A percentile compares a stretch with the other conserved stretches of the same genome.
These are phyloP conservation scores for Kodamaea suecica DNA, from an alignment of 1,139 yeast genomes.

Conservation along the genomic window DNA sequence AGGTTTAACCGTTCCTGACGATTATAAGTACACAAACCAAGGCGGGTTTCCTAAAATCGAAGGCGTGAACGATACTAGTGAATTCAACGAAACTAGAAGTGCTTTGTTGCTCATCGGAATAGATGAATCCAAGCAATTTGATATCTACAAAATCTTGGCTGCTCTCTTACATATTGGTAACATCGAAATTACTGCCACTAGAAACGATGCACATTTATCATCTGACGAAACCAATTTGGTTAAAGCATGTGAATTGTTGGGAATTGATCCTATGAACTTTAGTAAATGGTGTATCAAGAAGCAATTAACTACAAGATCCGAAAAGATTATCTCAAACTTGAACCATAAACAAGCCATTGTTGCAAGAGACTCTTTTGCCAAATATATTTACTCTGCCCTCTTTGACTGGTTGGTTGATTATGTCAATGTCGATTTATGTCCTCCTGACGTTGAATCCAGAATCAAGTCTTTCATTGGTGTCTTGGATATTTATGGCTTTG, in stretches of 20 bases:
- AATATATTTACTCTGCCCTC: conserved; percentile 85
- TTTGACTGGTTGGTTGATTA: conserved; percentile 93
- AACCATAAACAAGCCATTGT: conserved; percentile 84
- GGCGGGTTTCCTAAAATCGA: conserved; percentile 76
- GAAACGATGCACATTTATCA: conserved; percentile 78
- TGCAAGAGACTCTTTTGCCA: conserved; percentile 94
- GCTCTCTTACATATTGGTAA: conserved; percentile 93
- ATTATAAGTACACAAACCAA: conserved; percentile 82
- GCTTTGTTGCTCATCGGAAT: conserved; percentile 84
- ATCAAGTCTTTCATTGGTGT: conserved; percentile 88
- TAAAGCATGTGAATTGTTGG: conserved; percentile 82
- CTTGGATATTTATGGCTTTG: conserved; percentile 95
- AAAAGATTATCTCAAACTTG: conserved; percentile 82
- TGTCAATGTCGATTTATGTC: conserved; percentile 79
- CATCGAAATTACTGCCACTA: conserved; percentile 79
- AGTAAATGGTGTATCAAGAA: conserved; percentile 93
- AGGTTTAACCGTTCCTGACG: conserved; percentile 61
- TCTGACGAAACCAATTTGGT: conserved; percentile 84
- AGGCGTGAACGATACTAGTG: conserved; percentile 79
- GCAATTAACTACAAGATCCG: conserved; percentile 90
- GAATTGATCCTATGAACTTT: conserved; percentile 69
- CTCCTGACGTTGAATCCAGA: conserved; percentile 58
- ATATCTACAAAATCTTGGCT: conserved; percentile 76
- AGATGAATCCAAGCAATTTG: conserved; percentile 52
- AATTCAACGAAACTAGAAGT: conserved; percentile 67